These are phyloP conservation scores for Naematelia aurantialba DNA, from an alignment of 768 basidiomycete species.

Conservation along the genomic window DNA sequence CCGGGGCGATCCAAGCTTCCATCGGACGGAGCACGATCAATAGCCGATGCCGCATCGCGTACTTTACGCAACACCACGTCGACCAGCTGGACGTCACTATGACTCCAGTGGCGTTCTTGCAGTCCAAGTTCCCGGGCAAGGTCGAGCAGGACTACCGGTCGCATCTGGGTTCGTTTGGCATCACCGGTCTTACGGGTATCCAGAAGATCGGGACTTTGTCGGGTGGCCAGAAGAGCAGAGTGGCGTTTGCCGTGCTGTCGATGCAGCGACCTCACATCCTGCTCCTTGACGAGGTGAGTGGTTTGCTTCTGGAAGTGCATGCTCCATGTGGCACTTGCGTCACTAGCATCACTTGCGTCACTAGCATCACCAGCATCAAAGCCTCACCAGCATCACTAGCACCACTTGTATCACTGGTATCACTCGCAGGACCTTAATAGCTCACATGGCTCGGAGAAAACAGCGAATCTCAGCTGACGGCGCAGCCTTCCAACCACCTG, in stretches of 20 bases:
- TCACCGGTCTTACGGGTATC: slow-evolving; percentile 83
- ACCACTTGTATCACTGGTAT: no score
- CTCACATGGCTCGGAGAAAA: no score
- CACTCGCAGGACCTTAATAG: no score
- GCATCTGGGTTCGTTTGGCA: slow-evolving; percentile 97
- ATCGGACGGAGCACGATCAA: slow-evolving; percentile 82
- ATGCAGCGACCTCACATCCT: slow-evolving; percentile 86
- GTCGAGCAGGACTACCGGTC: slow-evolving; percentile 91
- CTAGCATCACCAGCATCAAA: no score
- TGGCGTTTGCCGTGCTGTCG: slow-evolving; percentile 83
- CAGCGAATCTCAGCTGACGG: slow-evolving; percentile 7
- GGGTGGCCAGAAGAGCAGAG: slow-evolving; percentile 94
- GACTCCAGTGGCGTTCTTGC: slow-evolving; percentile 91
- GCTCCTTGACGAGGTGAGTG: slow-evolving; percentile 80
- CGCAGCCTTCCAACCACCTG: slow-evolving; percentile 84
- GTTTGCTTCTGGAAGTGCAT: not conserved
- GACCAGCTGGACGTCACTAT: slow-evolving; percentile 77
- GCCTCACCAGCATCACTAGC: no score
- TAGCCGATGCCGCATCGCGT: slow-evolving; percentile 70
- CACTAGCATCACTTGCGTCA: not conserved
- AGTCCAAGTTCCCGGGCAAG: slow-evolving; percentile 85
- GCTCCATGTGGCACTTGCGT: no score
- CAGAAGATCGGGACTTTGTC: slow-evolving; percentile 87
- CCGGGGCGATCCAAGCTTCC: slow-evolving; percentile 71
- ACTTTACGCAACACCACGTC: slow-evolving; percentile 66